These are phyloP conservation scores for Tricholoma sp. DNA, from an alignment of 768 basidiomycete species.

Conservation along the genomic window DNA sequence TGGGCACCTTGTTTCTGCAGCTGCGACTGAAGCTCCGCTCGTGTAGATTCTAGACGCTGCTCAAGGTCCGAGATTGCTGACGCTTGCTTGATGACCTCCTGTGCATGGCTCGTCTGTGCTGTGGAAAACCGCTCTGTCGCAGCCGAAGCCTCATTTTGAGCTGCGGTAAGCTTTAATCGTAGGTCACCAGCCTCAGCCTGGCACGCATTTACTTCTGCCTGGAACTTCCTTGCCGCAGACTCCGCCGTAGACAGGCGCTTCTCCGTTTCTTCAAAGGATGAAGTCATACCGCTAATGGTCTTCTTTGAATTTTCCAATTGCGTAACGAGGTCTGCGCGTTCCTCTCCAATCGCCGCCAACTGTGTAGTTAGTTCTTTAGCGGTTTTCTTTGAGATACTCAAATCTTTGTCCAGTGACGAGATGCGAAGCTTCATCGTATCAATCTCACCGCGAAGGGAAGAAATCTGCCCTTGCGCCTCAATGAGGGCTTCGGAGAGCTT, in stretches of 20 bases:
- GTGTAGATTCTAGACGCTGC: neutral
- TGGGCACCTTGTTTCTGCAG: constrained; percentile 11
- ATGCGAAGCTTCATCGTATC: neutral
- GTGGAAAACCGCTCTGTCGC: constrained; percentile 12
- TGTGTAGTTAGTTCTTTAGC: constrained; percentile 8
- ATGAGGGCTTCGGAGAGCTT: neutral
- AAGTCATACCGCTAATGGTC: constrained; percentile 4
- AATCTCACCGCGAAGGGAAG: neutral
- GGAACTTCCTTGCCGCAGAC: constrained; percentile 8
- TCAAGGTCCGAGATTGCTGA: constrained; percentile 10
- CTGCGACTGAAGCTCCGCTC: constrained; percentile 8
- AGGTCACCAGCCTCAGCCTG: constrained; percentile 9
- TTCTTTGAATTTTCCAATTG: constrained; percentile 9
- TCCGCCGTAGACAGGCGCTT: constrained; percentile 8
- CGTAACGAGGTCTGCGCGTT: constrained; percentile 6
- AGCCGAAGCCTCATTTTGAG: constrained; percentile 3
- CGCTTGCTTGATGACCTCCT: constrained; percentile 10
- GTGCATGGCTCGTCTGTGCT: constrained; percentile 3
- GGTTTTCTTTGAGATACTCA: constrained; percentile 9
- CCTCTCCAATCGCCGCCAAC: constrained; percentile 9
- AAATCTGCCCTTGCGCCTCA: neutral
- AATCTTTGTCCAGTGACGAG: constrained; percentile 4
- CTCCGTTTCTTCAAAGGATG: constrained; percentile 4
- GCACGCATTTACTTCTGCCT: constrained; percentile 2
- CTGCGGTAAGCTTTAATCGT: constrained; percentile 4